A percentile compares a stretch with the other conserved stretches of the same genome.
Conservation (phyloP, 768 basidiomycete genomes). For the Boletus tomentosulus region DNA sequence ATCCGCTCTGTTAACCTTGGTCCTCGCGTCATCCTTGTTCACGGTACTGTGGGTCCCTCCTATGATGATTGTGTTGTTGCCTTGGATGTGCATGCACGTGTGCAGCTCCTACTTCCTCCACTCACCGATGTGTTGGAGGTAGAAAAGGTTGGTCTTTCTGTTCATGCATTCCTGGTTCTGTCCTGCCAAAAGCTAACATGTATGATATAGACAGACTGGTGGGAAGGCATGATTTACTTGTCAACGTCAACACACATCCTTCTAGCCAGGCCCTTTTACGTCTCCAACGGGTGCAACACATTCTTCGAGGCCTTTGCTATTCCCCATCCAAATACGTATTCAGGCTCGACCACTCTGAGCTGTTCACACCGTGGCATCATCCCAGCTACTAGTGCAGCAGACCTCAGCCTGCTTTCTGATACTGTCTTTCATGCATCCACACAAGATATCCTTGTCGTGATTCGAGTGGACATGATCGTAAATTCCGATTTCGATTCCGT, state of each 20-base stretch:
- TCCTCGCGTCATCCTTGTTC: constrained; percentile 10
- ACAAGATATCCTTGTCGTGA: constrained; percentile 8
- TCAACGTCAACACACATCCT: constrained; percentile 22
- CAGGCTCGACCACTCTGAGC: background rate
- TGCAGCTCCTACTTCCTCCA: constrained; percentile 1
- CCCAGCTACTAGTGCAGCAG: background rate
- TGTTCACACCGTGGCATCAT: constrained; percentile 13
- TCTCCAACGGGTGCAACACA: constrained; percentile 1
- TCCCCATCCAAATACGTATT: background rate
- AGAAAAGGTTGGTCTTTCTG: constrained; percentile 1
- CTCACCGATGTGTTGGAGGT: background rate
- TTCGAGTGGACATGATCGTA: too few species aligned
- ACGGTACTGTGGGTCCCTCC: background rate
- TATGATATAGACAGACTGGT: constrained; percentile 1
- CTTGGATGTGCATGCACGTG: constrained; percentile 13
- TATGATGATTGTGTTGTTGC: background rate
- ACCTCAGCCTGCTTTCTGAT: constrained; percentile 12
- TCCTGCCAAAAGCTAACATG: too few species aligned
- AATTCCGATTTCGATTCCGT: too few species aligned
- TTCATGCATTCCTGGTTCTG: background rate
- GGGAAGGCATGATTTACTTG: background rate
- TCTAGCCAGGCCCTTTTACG: constrained; percentile 2
- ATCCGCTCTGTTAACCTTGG: constrained; percentile 7
- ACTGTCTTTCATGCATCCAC: constrained; percentile 4
- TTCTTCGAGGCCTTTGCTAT: constrained; percentile 13